Evolutionary conservation across 805 yeast species (phyloP), one percentile per base, ranked within the genome.

Genomic region (Candida adriatica): DNA sequence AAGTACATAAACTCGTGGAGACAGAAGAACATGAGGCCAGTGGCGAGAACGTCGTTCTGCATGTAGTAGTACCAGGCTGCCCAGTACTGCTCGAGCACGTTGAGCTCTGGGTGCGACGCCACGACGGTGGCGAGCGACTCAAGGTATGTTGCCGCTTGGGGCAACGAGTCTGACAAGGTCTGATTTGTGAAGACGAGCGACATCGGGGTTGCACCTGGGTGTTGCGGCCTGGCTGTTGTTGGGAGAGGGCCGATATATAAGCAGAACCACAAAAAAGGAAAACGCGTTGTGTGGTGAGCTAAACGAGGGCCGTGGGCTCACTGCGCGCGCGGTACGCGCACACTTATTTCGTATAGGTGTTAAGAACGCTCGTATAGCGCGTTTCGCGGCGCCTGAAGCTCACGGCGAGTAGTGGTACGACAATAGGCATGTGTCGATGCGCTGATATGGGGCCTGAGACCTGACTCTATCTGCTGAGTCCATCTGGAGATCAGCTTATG

Each of bases 1-100:
- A 92, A 90, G 62, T 90, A 90, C 72, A 84, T 73, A 31, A 82
- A 43, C 61, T 90, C 98, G 59, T 90, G 98, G 34, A 85, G 64
- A 24, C 70, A 49, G 56, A 90, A 85, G 52, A 87, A 79, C 57
- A 90, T 61, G 27, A 87, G 57, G 5, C 97, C 98, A 2, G 97
- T 90, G 31, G 97, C 96, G 40, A 90, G 68, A 20, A 82, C 68
- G 59, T 90, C 98, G 58, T 90, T 90, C 46, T 75, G 71, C 70
- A 87, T 72, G 61, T 76, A 87, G 37, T 75, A 64, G 64, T 87
- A 90, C 75, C 84, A 90, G 15, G 86, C 64, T 9, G 94, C 94
- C 98, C 98, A 90, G 35, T 75, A 53, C 42, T 70, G 70, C 57
- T 90, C 96, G 26, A 78, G 25, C 16, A 62, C 6, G 22, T 20